Percentiles rank a stretch among this genome's conserved stretches.
phyloP scores from a whole-genome alignment of 2,329 filamentous ascomycete species.

The Xylaria sp. region DNA sequence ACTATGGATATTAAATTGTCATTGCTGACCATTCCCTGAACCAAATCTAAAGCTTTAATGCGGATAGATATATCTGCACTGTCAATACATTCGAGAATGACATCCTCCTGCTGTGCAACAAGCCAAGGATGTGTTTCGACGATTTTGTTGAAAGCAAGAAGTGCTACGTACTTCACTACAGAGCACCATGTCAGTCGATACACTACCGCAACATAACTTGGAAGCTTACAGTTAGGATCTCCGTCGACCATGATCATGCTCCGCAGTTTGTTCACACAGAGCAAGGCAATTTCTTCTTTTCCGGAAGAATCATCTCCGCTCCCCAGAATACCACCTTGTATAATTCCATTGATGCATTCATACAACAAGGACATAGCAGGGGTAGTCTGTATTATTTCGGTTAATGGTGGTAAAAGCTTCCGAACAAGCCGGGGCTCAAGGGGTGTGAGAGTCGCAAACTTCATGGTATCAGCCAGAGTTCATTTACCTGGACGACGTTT shows the following conservation, averaged over 20 bases:
- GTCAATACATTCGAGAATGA: slow-evolving; percentile 95
- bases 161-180: slow-evolving; percentile 92
- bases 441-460: slow-evolving; percentile 95
- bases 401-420: slow-evolving; percentile 89
- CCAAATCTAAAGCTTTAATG: slow-evolving; percentile 87
- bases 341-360: slow-evolving; percentile 98
- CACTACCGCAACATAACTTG: slow-evolving; percentile 24
- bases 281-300: slow-evolving; percentile 86
- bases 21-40: slow-evolving; percentile 89
- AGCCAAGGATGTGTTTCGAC: slow-evolving; percentile 86
- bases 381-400: slow-evolving; percentile 91
- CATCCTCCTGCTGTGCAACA: slow-evolving; percentile 91
- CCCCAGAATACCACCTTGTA: slow-evolving; percentile 92
- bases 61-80: slow-evolving; percentile 96
- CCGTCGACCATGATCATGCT: slow-evolving; percentile 94
- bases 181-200: slow-evolving; percentile 24
- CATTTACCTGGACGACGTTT: background rate
- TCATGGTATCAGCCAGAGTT: slow-evolving; percentile 35
- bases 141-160: slow-evolving; percentile 95
- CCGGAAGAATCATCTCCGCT: slow-evolving; percentile 79
- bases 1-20: slow-evolving; percentile 87
- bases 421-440: slow-evolving; percentile 89
- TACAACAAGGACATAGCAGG: slow-evolving; percentile 98
- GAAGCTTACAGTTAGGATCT: slow-evolving; percentile 84
- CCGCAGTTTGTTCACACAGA: slow-evolving; percentile 91